Base-by-base conservation (phyloP, 2,329 filamentous ascomycete genomes). In the Colletotrichum musicola region DNA sequence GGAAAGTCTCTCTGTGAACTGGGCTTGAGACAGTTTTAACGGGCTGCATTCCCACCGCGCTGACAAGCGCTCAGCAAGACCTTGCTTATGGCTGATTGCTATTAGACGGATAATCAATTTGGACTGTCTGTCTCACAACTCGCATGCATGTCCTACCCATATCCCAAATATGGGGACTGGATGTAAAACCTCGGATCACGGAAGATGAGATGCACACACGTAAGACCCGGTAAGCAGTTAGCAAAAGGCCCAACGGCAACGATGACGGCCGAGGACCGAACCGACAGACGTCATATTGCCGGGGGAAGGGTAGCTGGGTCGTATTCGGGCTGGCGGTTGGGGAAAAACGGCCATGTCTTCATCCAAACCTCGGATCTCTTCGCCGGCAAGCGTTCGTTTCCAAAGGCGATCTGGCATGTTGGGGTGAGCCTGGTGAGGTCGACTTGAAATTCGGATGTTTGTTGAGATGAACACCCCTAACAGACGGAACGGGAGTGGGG, bases 401-500 rank as follows among this genome's bases (percentile, higher is more conserved):
- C 22, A 42, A 30, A 25, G 55, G n/a, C 30, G 49, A 66, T 35
- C 49, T 69, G 66, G 62, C 55, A 66, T 68, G 65, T 65, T 65
- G 62, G 65, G 64, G 54, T 40, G 35, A 47, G 16, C 30, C 27
- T 40, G 42, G 54, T 40, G 35, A 47, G 16, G 46, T 16, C 49
- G 30, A 62, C 16, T 4, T 54, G 35, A 6, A 44, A 35, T 35
- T 38, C 49, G 49, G 50, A 55, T 38, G 50, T 63, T 63, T 63
- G 60, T 63, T 63, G 60, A 40, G 60, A 62, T 62, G 60, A 63
- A 49, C 50, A 55, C n/a, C 25, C 35, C 6, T 22, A 9, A 5
- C 46, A n/a, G 6, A 16, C 16, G 40, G 40, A n/a, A 13, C 40
- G 16, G 13, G 40, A 14, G 40, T 10, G 30, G 30, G 30, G 7